Conservation (phyloP, 768 basidiomycete genomes). For the Dendrothele bispora region DNA sequence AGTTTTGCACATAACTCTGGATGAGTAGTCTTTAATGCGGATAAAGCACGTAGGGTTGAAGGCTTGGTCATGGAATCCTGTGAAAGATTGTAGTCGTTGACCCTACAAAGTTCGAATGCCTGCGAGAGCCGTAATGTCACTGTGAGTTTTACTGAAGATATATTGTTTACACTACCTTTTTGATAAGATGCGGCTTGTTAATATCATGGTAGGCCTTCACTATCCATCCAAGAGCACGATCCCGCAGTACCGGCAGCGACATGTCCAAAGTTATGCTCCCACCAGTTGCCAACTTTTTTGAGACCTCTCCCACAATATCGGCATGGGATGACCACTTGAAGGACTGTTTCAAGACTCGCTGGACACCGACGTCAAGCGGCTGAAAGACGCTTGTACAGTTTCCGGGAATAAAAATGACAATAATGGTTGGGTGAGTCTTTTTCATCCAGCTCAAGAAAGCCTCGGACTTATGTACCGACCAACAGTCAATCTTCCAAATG, state of each 20-base stretch:
- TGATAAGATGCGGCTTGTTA: constrained; percentile 24
- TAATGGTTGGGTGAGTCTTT: constrained; percentile 26
- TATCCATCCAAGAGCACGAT: constrained; percentile 27
- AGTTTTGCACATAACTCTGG: not conserved
- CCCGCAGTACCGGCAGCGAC: constrained; percentile 16
- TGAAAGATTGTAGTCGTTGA: not conserved
- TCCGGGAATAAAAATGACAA: constrained; percentile 30
- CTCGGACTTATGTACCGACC: constrained; percentile 34
- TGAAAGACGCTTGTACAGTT: constrained; percentile 29
- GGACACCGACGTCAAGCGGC: constrained; percentile 33
- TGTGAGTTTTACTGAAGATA: not conserved
- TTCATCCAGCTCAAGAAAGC: constrained; percentile 35
- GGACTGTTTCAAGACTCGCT: constrained; percentile 24
- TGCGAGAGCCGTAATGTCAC: not conserved
- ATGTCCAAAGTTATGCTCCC: constrained; percentile 21
- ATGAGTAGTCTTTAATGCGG: not conserved
- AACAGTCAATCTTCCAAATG: constrained; percentile 32
- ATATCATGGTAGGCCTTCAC: constrained; percentile 22
- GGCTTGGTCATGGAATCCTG: not conserved
- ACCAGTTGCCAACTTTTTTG: constrained; percentile 11
- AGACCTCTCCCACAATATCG: constrained; percentile 26
- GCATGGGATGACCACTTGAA: constrained; percentile 19
- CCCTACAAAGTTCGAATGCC: not conserved
- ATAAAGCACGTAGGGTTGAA: not conserved
- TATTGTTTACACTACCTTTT: constrained; percentile 21